A percentile compares a stretch with the other conserved stretches of the same genome.
These are phyloP conservation scores for Persicaria maculosa DNA, from an alignment of 148 eudicot genomes.

Conservation along the genomic window DNA sequence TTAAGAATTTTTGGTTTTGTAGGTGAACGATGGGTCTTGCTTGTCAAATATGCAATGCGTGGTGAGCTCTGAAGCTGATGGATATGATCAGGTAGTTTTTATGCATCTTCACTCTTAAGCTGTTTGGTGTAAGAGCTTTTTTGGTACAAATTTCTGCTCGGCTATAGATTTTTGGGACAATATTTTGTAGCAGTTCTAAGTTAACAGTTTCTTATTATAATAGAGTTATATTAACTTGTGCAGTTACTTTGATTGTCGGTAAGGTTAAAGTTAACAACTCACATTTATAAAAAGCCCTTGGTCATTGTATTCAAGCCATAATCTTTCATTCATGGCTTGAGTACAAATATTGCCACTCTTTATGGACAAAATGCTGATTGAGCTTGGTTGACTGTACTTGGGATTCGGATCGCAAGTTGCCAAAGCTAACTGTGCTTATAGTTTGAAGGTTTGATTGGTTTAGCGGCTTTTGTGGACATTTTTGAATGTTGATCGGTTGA, in stretches of 20 bases:
- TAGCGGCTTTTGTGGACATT: not conserved
- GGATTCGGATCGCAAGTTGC: not conserved
- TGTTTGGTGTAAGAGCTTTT: not conserved
- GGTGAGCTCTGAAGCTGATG: conserved; percentile 80
- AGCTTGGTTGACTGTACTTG: not conserved
- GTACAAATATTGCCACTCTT: not conserved
- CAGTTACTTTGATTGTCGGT: not conserved
- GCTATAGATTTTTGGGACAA: not conserved
- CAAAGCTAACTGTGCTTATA: not conserved
- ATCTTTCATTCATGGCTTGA: not conserved
- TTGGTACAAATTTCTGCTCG: not conserved
- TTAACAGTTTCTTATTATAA: not conserved
- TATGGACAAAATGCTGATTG: not conserved
- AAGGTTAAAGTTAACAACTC: not conserved
- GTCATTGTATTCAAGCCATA: not conserved
- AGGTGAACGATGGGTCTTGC: conserved; percentile 97
- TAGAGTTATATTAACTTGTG: not conserved
- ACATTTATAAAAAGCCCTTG: not conserved
- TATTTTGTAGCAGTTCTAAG: not conserved
- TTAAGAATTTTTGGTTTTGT: conserved; percentile 2
- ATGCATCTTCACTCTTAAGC: not conserved
- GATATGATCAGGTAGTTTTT: conserved; percentile 83
- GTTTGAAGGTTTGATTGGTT: not conserved
- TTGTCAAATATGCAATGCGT: conserved; percentile 99
- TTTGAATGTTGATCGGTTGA: not conserved